Evolutionary conservation across 768 basidiomycete genomes (phyloP), one percentile per base, ranked within the genome.

Genomic region (Clitopilus passeckerianus): DNA sequence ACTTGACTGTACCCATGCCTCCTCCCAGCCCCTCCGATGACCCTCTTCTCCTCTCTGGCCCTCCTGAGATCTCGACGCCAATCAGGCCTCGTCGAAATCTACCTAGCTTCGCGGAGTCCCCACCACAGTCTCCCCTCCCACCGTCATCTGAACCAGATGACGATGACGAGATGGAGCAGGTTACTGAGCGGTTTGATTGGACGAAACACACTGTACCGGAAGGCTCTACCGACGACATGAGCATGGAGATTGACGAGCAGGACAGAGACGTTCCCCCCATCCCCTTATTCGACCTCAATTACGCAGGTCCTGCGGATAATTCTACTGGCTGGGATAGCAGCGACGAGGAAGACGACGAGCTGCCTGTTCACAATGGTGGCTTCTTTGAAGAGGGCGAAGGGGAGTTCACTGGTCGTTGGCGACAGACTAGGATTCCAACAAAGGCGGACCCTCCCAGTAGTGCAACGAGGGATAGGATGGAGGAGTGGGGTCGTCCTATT

Each of bases 1-100:
- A 89, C 64, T 71, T 88, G 27, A 77, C 68, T 53, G 75, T 67
- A 14, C 85, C 86, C 4, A 77, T 84, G 64, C 84, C 87, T 7
- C 91, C 90, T 0, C 77, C 88, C 0, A 89, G 87, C 57, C 90
- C 90, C 2, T 83, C 83, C 0, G 90, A 92, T 35, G 90, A 92
- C 64, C 90, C 90, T 0, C 69, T 92, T 0, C 73, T 92, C 1
- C 75, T 92, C 27, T 79, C 77, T 50, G 83, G 78, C 2, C 74
- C 75, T 10, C 65, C 68, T 23, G 59, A 56, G 33, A 65, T 67
- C 41, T 71, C 66, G 10, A 69, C 65, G 52, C 69, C 67, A 22
- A 67, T 58, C 9, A 59, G 64, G 15, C 50, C 53, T 5, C 57
- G 41, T 23, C 59, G 58, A 52, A 64, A 34, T 63, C 71, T 10